Evolutionary conservation across 169 alveolate species (phyloP), one percentile per base, ranked within the genome.

Genomic region (Eimeria sp.): DNA sequence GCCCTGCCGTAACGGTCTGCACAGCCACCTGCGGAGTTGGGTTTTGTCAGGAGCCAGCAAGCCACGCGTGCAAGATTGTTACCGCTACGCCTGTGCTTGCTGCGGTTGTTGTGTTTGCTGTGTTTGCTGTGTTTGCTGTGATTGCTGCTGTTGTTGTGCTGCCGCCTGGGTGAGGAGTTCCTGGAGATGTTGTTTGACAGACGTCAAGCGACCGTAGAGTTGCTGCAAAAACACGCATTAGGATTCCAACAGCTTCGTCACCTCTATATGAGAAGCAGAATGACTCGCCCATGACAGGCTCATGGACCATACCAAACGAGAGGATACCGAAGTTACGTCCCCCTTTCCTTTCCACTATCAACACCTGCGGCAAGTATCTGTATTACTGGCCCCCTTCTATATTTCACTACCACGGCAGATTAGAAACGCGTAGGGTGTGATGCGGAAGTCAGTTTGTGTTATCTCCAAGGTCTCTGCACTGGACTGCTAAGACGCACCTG

Each of bases 151-250:
- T 18, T 85, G 82, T n/a, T 71, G 62, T n/a, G 49, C 6, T 64
- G 66, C 93, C 33, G 66, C 43, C 10, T 46, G 66, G 80, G 33
- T 87, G 62, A 87, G 82, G 25, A 87, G 82, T 37, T 64, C 93
- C 83, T 87, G 93, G 37, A 87, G 93, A 64, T 87, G 83, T 66
- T 87, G 64, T 43, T 87, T 87, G 66, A 87, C 82, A 6, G 66
- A 71, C 27, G 93, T 66, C 82, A 87, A 56, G 56, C 93, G 93
- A 13, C 93, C 93, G 64, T 87, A 87, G 46, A 87, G 93, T 64
- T 87, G 93, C 93, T 87, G 93, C 78, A 80, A n/a, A 40, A 33
- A 80, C 40, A 49, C 40, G 49, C 68, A n/a, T 77, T 16, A 0
- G 87, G 18, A 77, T 37, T n/a, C 74, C 46, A 54, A 6, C 10